Evolutionary conservation across 2,329 filamentous ascomycete genomes (phyloP).

Genomic region (Dothideomycetes sp.): DNA sequence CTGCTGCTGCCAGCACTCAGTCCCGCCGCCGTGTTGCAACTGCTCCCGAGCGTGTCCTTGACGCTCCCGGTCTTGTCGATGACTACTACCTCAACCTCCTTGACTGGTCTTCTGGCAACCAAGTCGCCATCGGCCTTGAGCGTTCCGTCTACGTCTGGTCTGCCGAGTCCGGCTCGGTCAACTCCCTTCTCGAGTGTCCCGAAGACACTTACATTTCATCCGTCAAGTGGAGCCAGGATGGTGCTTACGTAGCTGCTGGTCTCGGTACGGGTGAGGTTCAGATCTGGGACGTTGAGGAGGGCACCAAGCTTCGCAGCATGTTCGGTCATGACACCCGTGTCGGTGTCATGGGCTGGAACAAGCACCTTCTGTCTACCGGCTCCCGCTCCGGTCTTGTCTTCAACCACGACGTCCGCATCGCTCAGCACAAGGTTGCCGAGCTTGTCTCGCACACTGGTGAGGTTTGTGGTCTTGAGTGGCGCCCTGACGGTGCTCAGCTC

Average conservation of each 20-base stretch:
- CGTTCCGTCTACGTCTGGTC: conserved; percentile 98
- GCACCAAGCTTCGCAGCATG: conserved; percentile 95
- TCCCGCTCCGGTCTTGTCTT: conserved; percentile 89
- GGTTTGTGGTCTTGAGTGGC: conserved; percentile 97
- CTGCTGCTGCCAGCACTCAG: conserved; percentile 66
- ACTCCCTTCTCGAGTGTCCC: conserved; percentile 76
- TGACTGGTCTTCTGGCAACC: conserved; percentile 96
- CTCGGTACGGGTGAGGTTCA: conserved; percentile 94
- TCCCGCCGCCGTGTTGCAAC: conserved; percentile 88
- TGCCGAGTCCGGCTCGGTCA: conserved; percentile 82
- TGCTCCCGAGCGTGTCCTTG: conserved; percentile 88
- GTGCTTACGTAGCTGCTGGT: conserved; percentile 90
- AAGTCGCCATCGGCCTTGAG: conserved; percentile 95
- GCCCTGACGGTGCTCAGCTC: conserved; percentile 89
- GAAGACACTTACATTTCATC: conserved; percentile 94
- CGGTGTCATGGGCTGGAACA: conserved; percentile 98
- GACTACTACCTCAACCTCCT: conserved; percentile 99
- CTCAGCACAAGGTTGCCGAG: conserved; percentile 96
- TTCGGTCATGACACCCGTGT: conserved; percentile 94
- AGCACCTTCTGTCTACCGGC: conserved; percentile 91
- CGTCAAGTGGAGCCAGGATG: conserved; percentile 97
- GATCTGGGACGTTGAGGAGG: conserved; percentile 97
- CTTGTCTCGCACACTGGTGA: conserved; percentile 95
- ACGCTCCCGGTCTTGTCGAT: conserved; percentile 90
- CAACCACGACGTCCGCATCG: conserved; percentile 97